Base-by-base conservation (phyloP, 192 early-diverging fungal species). In the Umbelopsis sp. region DNA sequence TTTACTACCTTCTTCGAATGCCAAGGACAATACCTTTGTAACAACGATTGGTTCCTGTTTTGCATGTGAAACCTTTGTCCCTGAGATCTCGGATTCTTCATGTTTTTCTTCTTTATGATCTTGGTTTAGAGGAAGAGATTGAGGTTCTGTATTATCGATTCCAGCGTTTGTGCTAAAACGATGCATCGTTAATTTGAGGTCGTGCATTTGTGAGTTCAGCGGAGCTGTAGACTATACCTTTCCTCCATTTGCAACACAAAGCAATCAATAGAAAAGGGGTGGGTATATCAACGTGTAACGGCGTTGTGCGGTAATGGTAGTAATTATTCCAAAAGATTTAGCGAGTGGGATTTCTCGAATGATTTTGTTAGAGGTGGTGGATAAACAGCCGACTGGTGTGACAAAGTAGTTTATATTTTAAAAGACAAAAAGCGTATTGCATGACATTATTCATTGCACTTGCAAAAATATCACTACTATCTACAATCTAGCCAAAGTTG, bases 401-500 rank as follows among this genome's bases (percentile, higher is more conserved):
- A 49, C 47, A 49, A 49, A 17, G 47, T 41, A 24, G 3, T 41
- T 67, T 67, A 24, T 67, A 41, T 24, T 65, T 26, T 16, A 38
- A 22, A 16, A 24, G 4, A 22, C 14, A 41, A 65, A 65, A 65
- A 65, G 17, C 20, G 38, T 41, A 41, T 41, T 6, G 12, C 38
- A 6, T 11, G 12, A 1, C 38, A 11, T 11, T 41, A 41, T 41
- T 41, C 5, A 11, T 11, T 41, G 38, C 5, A 11, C 5, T 41
- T 6, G 38, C 5, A 41, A 41, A 6, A 41, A 11, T 45, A 14
- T 3, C 22, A 44, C 21, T 14, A 66, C 29, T 38, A 44, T 11
- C 65, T 24, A 45, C 21, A 41, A 29, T 71, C 75, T 89, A 95
- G 72, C 91, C 94, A 81, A 98, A 98, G 82, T 96, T 95, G 79